Percentiles rank a stretch among this genome's conserved stretches.
Conservation (phyloP, 1,284 basidiomycete genomes). For the Exobasidium cylindrosporum region DNA sequence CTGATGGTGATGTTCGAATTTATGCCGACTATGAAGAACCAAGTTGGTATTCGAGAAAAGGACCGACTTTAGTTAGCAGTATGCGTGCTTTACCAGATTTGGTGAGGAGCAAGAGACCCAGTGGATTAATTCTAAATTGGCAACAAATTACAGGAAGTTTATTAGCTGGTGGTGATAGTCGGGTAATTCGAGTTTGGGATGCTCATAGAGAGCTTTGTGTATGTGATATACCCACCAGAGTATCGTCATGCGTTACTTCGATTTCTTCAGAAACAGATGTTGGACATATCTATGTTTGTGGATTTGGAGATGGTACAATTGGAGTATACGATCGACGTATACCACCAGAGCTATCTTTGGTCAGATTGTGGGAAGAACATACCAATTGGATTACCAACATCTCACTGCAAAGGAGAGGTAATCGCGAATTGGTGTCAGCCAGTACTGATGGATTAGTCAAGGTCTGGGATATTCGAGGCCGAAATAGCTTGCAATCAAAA, state of each 20-base stretch:
- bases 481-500: constrained; percentile 68
- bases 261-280: constrained; percentile 76
- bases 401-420: constrained; percentile 73
- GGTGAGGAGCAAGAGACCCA: constrained; percentile 68
- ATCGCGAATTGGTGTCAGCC: constrained; percentile 80
- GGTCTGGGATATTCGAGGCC: constrained; percentile 82
- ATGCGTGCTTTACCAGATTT: constrained; percentile 86
- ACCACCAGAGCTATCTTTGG: constrained; percentile 78
- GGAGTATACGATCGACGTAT: constrained; percentile 88
- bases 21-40: constrained; percentile 76
- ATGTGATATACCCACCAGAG: constrained; percentile 79
- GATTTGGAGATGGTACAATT: constrained; percentile 88
- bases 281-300: constrained; percentile 77
- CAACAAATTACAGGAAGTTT: constrained; percentile 82
- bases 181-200: constrained; percentile 89
- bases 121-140: constrained; percentile 88
- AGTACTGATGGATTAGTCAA: constrained; percentile 86
- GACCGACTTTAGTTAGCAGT: constrained; percentile 80
- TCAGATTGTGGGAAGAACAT: constrained; percentile 74
- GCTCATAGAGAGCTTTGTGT: constrained; percentile 83
- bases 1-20: constrained; percentile 82
- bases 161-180: constrained; percentile 84
- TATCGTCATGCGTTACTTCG: constrained; percentile 82
- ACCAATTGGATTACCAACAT: constrained; percentile 88
- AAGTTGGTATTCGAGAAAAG: constrained; percentile 30